These are phyloP conservation scores for Cyclotella kingstonii DNA, from an alignment of 108 stramenopile genomes.

Conservation along the genomic window DNA sequence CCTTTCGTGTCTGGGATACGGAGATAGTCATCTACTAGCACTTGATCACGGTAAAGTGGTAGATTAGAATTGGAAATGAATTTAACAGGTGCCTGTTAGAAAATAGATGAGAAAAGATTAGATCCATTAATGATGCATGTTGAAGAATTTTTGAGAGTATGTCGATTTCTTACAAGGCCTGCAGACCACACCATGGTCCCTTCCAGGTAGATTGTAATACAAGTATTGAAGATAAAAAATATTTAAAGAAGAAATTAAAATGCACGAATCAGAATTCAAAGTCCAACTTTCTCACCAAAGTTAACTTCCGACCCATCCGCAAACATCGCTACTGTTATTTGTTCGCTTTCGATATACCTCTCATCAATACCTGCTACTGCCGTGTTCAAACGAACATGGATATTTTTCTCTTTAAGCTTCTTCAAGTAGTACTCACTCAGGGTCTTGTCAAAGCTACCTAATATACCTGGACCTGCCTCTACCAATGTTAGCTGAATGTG, in stretches of 20 bases:
- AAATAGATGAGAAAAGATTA: conserved; percentile 11
- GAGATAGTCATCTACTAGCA: conserved; percentile 85
- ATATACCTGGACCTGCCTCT: conserved; percentile 87
- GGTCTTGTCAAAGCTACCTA: conserved; percentile 87
- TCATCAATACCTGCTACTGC: conserved; percentile 67
- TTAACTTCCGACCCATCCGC: conserved; percentile 72
- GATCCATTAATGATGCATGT: conserved; percentile 33
- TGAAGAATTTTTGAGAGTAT: neutral
- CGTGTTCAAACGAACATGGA: conserved; percentile 73
- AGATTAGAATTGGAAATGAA: conserved; percentile 34
- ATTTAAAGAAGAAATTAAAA: neutral
- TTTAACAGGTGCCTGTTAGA: conserved; percentile 22
- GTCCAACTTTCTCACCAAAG: conserved; percentile 53
- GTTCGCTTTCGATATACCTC: conserved; percentile 49
- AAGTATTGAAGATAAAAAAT: neutral
- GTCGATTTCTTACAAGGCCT: conserved; percentile 51
- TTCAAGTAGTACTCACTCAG: conserved; percentile 72
- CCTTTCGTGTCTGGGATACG: conserved; percentile 80
- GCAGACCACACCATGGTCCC: conserved; percentile 90
- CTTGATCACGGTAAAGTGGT: conserved; percentile 55
- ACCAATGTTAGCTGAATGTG: conserved; percentile 86
- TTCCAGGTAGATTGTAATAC: neutral
- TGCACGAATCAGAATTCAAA: no score
- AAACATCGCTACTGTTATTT: conserved; percentile 64
- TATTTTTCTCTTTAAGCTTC: conserved; percentile 67